phyloP scores from a whole-genome alignment of 352 stramenopile genomes.

The Pythium chondricola region DNA sequence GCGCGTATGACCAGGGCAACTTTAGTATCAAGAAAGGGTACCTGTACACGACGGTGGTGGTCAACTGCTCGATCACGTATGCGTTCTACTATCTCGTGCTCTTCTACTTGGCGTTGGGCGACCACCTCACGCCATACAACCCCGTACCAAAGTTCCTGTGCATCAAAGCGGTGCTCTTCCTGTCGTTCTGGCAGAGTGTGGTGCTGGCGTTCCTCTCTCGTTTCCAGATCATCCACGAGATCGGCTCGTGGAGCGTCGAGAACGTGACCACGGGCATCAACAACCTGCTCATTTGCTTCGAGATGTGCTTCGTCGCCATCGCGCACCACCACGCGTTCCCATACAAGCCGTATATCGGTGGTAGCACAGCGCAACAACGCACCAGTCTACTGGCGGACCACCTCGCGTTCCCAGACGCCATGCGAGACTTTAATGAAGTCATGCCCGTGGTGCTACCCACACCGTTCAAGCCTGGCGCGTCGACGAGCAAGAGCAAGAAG shows the following conservation, averaged over 20 bases:
- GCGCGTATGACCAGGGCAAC: conserved; percentile 77
- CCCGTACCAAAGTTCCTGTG: conserved; percentile 97
- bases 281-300: conserved; percentile 98
- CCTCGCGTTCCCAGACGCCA: conserved; percentile 90
- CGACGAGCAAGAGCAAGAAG: conserved; percentile 56
- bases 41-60: conserved; percentile 90
- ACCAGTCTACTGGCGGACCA: conserved; percentile 88
- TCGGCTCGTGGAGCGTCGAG: conserved; percentile 92
- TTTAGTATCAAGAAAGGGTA: conserved; percentile 81
- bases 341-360: conserved; percentile 73
- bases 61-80: conserved; percentile 96
- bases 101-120: conserved; percentile 93
- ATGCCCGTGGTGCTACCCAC: conserved; percentile 84
- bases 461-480: conserved; percentile 65
- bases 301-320: conserved; percentile 97
- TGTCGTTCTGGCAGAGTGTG: conserved; percentile 98
- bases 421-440: conserved; percentile 91
- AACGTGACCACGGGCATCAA: conserved; percentile 96
- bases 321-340: conserved; percentile 96
- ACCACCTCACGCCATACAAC: conserved; percentile 90
- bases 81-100: conserved; percentile 96
- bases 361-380: conserved; percentile 35
- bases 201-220: conserved; percentile 87
- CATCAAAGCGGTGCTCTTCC: conserved; percentile 98
- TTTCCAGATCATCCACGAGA: conserved; percentile 86